Evolutionary conservation across 257 asterid genomes (phyloP).

Genomic region (Anisodus acutangulus): DNA sequence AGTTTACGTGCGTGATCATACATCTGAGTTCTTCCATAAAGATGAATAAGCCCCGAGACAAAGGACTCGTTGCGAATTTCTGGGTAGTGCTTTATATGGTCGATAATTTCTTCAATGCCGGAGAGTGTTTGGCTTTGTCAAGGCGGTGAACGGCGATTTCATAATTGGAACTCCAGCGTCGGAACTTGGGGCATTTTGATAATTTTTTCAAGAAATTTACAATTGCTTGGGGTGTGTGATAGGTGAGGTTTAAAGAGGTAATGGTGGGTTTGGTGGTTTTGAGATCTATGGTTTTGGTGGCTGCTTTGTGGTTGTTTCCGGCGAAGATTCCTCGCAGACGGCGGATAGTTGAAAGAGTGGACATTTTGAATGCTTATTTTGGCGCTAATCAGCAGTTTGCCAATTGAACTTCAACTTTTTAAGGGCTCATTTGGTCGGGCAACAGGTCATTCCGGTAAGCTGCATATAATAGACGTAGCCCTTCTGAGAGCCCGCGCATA

Average conservation of each 20-base stretch:
- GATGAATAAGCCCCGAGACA: conserved; percentile 38
- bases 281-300: too few species aligned
- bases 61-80: conserved; percentile 42
- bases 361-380: conserved; percentile 3
- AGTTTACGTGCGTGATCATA: conserved; percentile 49
- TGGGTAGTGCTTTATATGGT: conserved; percentile 41
- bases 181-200: conserved; percentile 33
- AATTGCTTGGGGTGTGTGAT: background rate
- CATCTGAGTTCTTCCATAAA: conserved; percentile 55
- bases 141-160: conserved; percentile 37
- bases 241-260: background rate
- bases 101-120: conserved; percentile 39
- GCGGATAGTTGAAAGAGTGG: conserved; percentile 19
- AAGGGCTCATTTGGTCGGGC: too few species aligned
- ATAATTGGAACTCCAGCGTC: conserved; percentile 19
- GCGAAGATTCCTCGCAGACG: background rate
- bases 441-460: too few species aligned
- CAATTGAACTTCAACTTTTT: too few species aligned
- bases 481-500: too few species aligned
- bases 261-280: background rate
- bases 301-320: background rate
- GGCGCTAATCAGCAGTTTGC: too few species aligned
- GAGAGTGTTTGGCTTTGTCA: conserved; percentile 31
- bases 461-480: too few species aligned
- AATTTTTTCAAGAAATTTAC: conserved; percentile 39